Evolutionary conservation across 345 rosid species (phyloP), one percentile per base, ranked within the genome.

Genomic region (Bruguiera gymnorhiza): DNA sequence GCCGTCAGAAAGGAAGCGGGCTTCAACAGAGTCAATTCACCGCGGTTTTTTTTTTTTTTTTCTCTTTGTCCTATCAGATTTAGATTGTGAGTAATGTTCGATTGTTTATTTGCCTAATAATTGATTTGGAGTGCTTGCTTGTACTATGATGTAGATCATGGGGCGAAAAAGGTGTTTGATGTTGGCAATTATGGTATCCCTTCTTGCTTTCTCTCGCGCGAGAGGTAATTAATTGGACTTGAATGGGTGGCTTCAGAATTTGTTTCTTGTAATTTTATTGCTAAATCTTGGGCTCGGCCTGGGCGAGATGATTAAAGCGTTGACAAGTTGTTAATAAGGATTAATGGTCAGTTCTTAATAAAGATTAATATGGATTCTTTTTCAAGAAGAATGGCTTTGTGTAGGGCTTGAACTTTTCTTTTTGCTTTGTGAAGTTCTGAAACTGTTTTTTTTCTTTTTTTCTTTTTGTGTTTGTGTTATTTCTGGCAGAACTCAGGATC

Each of bases 401-500:
- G 15, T 27, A 36, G 43, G 19, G 16, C 24, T 23, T 34, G 37
- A 55, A 67, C 50, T 15, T 43, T 43, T 43, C 23, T 23, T 56
- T 29, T 70, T 16, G 23, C 18, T 16, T 11, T 3, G 20, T 29
- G 63, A 13, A 9, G 43, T 27, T 15, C 6, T 52, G 56, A 13
- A 61, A 6, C 11, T 9, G n/a, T 39, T 16, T 7, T 51, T 71
- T 71, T 23, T 48, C 6, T 1, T 32, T 6, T 32, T 32, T 32
- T 24, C 24, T 24, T 24, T 24, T 24, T 24, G 0, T 24, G 24
- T 24, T 24, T 24, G 8, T 6, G 9, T 30, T 32, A 8, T 26
- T 4, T 27, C n/a, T 19, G 76, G 73, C 82, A 89, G 97, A 84
- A 64, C 76, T 94, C 20, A 79, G 68, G 73, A 67, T 80, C 55